These are phyloP conservation scores for Ocimum tenuiflorum DNA, from an alignment of 257 asterid genomes.

Conservation along the genomic window DNA sequence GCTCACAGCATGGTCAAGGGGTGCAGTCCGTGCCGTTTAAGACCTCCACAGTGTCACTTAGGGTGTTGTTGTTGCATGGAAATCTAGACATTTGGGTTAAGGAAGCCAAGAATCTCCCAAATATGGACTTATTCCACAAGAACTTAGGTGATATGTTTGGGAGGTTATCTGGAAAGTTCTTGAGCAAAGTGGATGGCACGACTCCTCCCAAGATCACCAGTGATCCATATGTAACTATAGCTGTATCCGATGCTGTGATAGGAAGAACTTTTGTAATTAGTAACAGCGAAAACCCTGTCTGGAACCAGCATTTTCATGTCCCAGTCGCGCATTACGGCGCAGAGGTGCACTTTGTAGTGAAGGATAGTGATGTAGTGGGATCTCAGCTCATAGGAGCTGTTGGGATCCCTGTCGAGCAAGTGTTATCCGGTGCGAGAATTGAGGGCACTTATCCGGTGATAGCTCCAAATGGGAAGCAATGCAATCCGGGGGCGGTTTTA, in stretches of 20 bases:
- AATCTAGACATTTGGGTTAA: conserved; percentile 74
- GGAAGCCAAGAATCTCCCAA: conserved; percentile 65
- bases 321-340: conserved; percentile 77
- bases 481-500: conserved; percentile 62
- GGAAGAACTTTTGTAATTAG: conserved; percentile 68
- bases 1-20: conserved; percentile 62
- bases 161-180: conserved; percentile 33
- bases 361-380: conserved; percentile 74
- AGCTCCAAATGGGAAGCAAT: conserved; percentile 53
- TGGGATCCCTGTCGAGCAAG: conserved; percentile 59
- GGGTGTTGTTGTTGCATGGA: conserved; percentile 62
- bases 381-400: conserved; percentile 84
- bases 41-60: conserved; percentile 50
- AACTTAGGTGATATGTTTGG: conserved; percentile 54
- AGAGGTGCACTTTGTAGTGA: conserved; percentile 74
- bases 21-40: conserved; percentile 53
- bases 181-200: conserved; percentile 40
- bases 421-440: conserved; percentile 38
- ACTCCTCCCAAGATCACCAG: conserved; percentile 46
- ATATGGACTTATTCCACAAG: conserved; percentile 72
- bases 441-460: conserved; percentile 73
- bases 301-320: conserved; percentile 76
- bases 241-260: conserved; percentile 60
- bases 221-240: conserved; percentile 72
- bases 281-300: conserved; percentile 58